Conservation (phyloP, 306 rosid genomes). For the Vicia sativa region DNA sequence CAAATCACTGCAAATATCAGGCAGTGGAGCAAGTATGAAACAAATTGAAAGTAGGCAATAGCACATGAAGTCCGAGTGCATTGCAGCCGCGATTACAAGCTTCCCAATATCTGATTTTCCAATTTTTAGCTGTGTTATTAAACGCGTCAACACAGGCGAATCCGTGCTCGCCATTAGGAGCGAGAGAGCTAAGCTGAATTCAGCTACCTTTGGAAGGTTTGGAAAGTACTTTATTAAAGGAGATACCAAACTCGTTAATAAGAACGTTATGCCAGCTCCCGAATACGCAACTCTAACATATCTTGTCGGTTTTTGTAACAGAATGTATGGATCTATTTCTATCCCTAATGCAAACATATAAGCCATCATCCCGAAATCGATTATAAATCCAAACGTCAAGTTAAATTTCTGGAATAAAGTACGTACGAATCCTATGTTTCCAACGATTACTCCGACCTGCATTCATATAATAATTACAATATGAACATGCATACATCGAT, state of each 20-base stretch:
- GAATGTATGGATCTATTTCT: conserved; percentile 73
- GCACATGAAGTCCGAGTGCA: conserved; percentile 78
- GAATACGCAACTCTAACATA: conserved; percentile 64
- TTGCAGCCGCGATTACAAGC: conserved; percentile 77
- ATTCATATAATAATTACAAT: neutral
- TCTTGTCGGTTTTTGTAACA: conserved; percentile 51
- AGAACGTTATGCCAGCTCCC: conserved; percentile 60
- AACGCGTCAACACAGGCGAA: conserved; percentile 77
- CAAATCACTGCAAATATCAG: conserved; percentile 22
- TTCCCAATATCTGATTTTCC: conserved; percentile 92
- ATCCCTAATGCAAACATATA: conserved; percentile 88
- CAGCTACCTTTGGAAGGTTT: neutral
- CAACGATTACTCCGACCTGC: conserved; percentile 73
- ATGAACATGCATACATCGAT: neutral
- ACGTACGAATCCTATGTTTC: conserved; percentile 57
- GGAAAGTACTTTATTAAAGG: conserved; percentile 47
- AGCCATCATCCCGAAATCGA: conserved; percentile 82
- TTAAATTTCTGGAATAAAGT: conserved; percentile 19
- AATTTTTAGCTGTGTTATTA: conserved; percentile 68
- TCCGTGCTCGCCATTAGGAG: conserved; percentile 70
- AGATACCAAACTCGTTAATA: conserved; percentile 39
- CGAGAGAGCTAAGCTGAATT: conserved; percentile 54
- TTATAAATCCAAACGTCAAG: conserved; percentile 55
- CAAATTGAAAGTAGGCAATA: conserved; percentile 59
- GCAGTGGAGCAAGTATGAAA: conserved; percentile 46